Conservation (phyloP, 2,329 filamentous ascomycete genomes). For the Exophiala xenobiotica region DNA sequence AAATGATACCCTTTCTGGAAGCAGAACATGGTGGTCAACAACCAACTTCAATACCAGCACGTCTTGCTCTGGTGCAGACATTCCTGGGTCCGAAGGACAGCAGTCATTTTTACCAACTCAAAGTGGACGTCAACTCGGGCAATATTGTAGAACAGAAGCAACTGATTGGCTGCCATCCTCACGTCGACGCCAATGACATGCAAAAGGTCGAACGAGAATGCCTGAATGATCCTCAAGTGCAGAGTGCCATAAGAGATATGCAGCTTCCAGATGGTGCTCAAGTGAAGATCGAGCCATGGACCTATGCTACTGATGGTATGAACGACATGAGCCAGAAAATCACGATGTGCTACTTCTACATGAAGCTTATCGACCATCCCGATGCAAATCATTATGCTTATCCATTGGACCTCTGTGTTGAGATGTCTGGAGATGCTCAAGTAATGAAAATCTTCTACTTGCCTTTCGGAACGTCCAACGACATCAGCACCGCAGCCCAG, state of each 20-base stretch:
- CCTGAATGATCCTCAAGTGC: constrained; percentile 43
- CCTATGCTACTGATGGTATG: constrained; percentile 56
- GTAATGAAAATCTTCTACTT: constrained; percentile 54
- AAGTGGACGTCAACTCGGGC: constrained; percentile 31
- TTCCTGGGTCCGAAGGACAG: constrained; percentile 36
- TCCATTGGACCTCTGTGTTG: constrained; percentile 54
- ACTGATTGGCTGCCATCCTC: constrained; percentile 46
- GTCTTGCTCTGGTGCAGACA: constrained; percentile 40
- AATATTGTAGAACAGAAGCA: constrained; percentile 34
- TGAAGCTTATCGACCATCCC: constrained; percentile 41
- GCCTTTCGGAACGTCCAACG: constrained; percentile 42
- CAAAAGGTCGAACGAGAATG: constrained; percentile 50
- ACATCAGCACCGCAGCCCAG: constrained; percentile 38
- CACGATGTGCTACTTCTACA: constrained; percentile 50
- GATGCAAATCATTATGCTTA: constrained; percentile 61
- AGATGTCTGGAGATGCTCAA: constrained; percentile 51
- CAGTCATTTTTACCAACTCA: constrained; percentile 38
- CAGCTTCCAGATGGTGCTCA: constrained; percentile 46
- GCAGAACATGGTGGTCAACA: constrained; percentile 39
- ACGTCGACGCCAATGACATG: constrained; percentile 52
- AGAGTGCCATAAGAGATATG: constrained; percentile 45
- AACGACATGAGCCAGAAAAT: constrained; percentile 50
- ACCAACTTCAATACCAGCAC: constrained; percentile 32
- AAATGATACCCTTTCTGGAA: constrained; percentile 49
- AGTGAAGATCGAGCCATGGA: constrained; percentile 56